A percentile compares a stretch with the other conserved stretches of the same genome.
Evolutionary conservation across 257 asterid genomes (phyloP).

Genomic region (Rauvolfia tetraphylla): DNA sequence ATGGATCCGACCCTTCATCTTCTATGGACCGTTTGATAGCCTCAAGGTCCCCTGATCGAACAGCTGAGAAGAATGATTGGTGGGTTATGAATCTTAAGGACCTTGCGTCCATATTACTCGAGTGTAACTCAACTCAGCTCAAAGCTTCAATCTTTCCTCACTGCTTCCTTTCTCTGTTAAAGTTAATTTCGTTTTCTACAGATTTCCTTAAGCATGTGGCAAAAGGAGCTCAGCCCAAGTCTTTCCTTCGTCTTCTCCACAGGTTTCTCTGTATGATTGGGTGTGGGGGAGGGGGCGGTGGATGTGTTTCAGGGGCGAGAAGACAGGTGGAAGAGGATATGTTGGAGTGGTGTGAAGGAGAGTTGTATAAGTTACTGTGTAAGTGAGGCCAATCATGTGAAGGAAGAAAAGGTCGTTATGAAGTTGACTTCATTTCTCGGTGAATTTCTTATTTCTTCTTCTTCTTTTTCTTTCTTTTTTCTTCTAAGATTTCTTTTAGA

Average conservation of each 20-base stretch:
- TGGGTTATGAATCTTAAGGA: slow-evolving; percentile 75
- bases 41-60: slow-evolving; percentile 68
- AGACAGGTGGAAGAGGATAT: not conserved
- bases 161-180: not conserved
- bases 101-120: slow-evolving; percentile 59
- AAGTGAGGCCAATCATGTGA: not conserved
- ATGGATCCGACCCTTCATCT: slow-evolving; percentile 61
- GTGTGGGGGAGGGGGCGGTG: not conserved
- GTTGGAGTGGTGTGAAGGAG: not conserved
- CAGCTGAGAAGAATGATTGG: slow-evolving; percentile 80
- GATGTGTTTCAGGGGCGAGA: not conserved
- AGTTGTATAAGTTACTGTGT: not conserved
- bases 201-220: not conserved
- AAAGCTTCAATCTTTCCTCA: slow-evolving; percentile 20
- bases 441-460: too few species aligned
- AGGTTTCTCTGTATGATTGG: not conserved
- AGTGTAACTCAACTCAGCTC: slow-evolving; percentile 8
- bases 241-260: not conserved
- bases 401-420: not conserved
- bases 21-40: slow-evolving; percentile 47
- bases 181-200: too few species aligned
- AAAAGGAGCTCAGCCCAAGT: slow-evolving; percentile 1
- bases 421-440: not conserved
- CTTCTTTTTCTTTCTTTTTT: too few species aligned
- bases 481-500: too few species aligned